These are phyloP conservation scores for Leccinum variicolor DNA, from an alignment of 768 basidiomycete genomes.

Conservation along the genomic window DNA sequence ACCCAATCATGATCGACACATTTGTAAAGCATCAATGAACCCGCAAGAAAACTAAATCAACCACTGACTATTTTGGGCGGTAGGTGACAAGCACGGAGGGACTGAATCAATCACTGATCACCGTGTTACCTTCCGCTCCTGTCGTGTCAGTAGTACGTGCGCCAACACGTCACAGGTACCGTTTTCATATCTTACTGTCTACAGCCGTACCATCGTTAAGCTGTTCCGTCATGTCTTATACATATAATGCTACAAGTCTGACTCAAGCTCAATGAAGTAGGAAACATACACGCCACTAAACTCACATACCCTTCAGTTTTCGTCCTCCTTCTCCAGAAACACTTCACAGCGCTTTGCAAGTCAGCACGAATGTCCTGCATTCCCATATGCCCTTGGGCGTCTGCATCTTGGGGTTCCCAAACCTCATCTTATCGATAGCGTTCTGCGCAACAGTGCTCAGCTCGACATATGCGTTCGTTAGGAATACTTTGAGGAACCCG, in stretches of 20 bases:
- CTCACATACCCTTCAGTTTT: not conserved
- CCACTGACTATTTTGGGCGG: too few species aligned
- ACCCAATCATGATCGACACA: not conserved
- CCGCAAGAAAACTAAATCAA: not conserved
- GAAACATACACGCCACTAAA: not conserved
- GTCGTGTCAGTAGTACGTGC: not conserved
- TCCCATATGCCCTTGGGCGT: conserved; percentile 13
- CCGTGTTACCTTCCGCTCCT: not conserved
- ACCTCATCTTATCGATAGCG: conserved; percentile 1
- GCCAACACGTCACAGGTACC: not conserved
- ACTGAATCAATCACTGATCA: not conserved
- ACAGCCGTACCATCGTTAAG: not conserved
- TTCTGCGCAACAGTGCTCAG: conserved; percentile 13
- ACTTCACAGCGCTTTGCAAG: conserved; percentile 8
- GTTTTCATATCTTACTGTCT: not conserved
- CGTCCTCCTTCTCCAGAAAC: not conserved
- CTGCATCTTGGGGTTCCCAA: not conserved
- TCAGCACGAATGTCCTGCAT: conserved; percentile 20
- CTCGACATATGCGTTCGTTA: conserved; percentile 19
- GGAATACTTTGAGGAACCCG: conserved; percentile 21
- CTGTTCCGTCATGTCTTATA: not conserved
- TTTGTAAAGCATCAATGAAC: not conserved
- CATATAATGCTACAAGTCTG: not conserved
- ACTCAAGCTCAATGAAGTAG: not conserved
- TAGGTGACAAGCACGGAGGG: too few species aligned